Evolutionary conservation across 768 basidiomycete species (phyloP), one percentile per base, ranked within the genome.

Genomic region (Boletus barrowsii): DNA sequence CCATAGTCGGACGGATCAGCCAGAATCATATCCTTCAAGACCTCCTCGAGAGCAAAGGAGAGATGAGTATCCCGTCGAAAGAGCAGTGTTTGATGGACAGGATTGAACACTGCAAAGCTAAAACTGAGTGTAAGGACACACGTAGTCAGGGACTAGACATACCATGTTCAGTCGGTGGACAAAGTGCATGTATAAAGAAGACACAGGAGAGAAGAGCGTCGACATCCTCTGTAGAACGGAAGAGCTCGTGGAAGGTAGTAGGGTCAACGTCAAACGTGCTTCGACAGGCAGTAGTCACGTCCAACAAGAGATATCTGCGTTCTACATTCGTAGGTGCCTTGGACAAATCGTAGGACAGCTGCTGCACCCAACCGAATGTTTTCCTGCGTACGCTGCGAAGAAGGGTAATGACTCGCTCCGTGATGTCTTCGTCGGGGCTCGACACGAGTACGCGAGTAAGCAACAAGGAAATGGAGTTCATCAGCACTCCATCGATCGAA

Each of bases 401-500:
- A 35, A 35, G 14, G 1, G 33, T 1, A 11, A 35, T 35, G 33
- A 4, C 33, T 35, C 33, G 33, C 10, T 14, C 33, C 14, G 33
- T 11, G 33, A 35, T 35, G 33, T 35, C 14, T 11, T 35, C 33
- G 14, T 1, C 14, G 13, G 33, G 13, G 33, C 33, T 35, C 5
- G 33, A 35, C 14, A 11, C 0, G 6, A 35, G 33, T 35, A 35
- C 5, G 14, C 33, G 46, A 35, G 18, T 22, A 11, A 62, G 58
- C 9, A 79, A 51, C 29, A 69, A 37, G 17, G 67, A 59, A 29
- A 73, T 64, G 22, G 64, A 73, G 47, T 57, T 51, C 49, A 75
- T 57, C 0, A 69, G 48, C 20, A 61, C 41, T 2, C 49, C 55
- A 53, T 72, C 64, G 42, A 52, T 73, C 69, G 10, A 29, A 35